phyloP scores from a whole-genome alignment of 805 yeast species.

The Kluyveromyces aestuarii region DNA sequence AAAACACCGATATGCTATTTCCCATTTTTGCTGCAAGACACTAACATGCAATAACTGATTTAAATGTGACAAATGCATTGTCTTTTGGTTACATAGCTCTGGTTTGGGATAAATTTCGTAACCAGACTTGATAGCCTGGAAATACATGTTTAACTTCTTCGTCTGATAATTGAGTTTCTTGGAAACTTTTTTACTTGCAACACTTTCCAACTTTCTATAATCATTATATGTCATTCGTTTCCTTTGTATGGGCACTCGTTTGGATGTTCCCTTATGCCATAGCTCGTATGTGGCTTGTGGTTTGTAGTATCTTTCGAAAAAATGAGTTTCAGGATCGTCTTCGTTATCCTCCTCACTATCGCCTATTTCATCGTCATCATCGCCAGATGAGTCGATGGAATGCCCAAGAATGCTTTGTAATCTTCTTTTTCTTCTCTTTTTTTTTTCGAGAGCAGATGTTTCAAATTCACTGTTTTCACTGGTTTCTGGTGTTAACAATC shows the following conservation, averaged over 20 bases:
- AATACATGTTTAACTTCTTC: constrained; percentile 6
- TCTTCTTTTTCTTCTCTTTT: constrained; percentile 12
- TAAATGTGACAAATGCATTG: constrained; percentile 22
- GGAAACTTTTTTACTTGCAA: constrained; percentile 9
- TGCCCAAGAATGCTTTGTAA: constrained; percentile 17
- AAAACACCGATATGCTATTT: constrained; percentile 43
- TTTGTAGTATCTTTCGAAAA: constrained; percentile 19
- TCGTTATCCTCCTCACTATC: constrained; percentile 4
- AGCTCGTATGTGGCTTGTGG: constrained; percentile 25
- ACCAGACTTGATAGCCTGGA: constrained; percentile 15
- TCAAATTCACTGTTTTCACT: constrained; percentile 16
- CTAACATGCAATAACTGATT: constrained; percentile 40
- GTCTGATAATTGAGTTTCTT: constrained; percentile 10
- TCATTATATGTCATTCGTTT: constrained; percentile 13
- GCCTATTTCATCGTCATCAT: constrained; percentile 6
- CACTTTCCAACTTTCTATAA: constrained; percentile 11
- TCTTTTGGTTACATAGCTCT: constrained; percentile 9
- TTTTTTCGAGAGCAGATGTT: constrained; percentile 2
- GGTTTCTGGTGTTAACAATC: constrained; percentile 19
- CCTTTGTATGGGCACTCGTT: constrained; percentile 13
- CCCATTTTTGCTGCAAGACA: constrained; percentile 44
- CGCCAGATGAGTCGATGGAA: constrained; percentile 11
- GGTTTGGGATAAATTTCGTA: constrained; percentile 8
- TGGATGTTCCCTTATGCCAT: constrained; percentile 17
- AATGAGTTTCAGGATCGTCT: constrained; percentile 14